Conservation (phyloP, 1,284 basidiomycete genomes). For the Sporisorium graminicola region DNA sequence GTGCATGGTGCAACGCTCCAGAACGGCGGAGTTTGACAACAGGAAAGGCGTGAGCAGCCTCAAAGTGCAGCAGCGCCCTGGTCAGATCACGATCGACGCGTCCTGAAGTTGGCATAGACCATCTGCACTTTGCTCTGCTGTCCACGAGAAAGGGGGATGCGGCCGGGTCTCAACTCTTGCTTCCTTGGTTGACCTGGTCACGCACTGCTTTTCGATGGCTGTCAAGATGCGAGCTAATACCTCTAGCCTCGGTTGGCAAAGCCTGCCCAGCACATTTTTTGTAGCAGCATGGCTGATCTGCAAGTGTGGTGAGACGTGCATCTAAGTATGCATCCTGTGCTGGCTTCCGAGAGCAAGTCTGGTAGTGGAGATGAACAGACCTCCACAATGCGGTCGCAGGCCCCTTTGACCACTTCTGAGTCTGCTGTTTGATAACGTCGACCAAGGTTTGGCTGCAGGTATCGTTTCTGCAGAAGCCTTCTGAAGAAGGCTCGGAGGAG, state of each 20-base stretch:
- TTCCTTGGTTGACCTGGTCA: not conserved
- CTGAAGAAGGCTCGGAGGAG: no score
- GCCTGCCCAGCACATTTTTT: not conserved
- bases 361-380: not conserved
- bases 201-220: not conserved
- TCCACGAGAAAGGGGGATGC: not conserved
- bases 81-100: not conserved
- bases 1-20: not conserved
- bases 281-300: not conserved
- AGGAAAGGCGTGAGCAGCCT: not conserved
- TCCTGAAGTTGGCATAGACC: not conserved
- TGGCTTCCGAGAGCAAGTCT: not conserved
- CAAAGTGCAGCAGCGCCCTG: not conserved
- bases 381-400: not conserved
- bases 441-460: not conserved
- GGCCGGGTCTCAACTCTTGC: not conserved
- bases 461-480: no score
- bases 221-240: not conserved
- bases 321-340: not conserved
- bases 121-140: not conserved
- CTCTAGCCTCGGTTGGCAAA: not conserved
- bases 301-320: not conserved
- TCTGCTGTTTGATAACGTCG: not conserved
- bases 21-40: not conserved
- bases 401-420: not conserved